Conservation (phyloP, 164 flowering plant species). For the Umbellularia californica region DNA sequence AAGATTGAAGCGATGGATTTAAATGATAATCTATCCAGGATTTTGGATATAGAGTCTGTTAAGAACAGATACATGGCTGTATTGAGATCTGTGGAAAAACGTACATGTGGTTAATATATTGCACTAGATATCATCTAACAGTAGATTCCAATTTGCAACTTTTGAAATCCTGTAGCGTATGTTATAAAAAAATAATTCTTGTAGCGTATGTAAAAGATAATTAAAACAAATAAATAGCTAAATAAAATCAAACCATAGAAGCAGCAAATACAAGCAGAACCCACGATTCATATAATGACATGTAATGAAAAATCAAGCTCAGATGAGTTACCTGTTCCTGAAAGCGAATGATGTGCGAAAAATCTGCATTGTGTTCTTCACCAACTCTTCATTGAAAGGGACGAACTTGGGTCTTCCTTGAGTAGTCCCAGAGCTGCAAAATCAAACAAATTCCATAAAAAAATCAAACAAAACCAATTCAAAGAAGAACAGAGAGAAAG, state of each 20-base stretch:
- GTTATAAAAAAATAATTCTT: too few relatives aligned
- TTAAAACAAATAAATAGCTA: too few relatives aligned
- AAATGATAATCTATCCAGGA: not conserved
- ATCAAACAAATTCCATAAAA: not conserved
- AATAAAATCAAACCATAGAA: too few relatives aligned
- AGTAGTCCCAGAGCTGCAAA: conserved; percentile 84
- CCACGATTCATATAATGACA: not conserved
- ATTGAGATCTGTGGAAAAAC: too few relatives aligned
- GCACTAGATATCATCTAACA: not conserved
- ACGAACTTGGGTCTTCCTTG: conserved; percentile 78
- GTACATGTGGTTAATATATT: too few relatives aligned
- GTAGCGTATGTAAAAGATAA: too few relatives aligned
- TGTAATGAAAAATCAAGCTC: not conserved
- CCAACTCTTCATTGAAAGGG: conserved; percentile 73
- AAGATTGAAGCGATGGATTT: not conserved
- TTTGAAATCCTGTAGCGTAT: too few relatives aligned
- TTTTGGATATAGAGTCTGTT: not conserved
- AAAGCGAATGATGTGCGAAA: conserved; percentile 74
- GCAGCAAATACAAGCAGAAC: not conserved
- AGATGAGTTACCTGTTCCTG: conserved; percentile 59
- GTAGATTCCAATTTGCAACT: not conserved
- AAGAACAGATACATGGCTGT: too few relatives aligned
- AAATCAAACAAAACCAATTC: not conserved
- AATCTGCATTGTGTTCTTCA: conserved; percentile 63
- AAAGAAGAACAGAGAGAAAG: not conserved